These are phyloP conservation scores for Lunasporangiospora selenospora DNA, from an alignment of 192 early-diverging fungal species.

Conservation along the genomic window DNA sequence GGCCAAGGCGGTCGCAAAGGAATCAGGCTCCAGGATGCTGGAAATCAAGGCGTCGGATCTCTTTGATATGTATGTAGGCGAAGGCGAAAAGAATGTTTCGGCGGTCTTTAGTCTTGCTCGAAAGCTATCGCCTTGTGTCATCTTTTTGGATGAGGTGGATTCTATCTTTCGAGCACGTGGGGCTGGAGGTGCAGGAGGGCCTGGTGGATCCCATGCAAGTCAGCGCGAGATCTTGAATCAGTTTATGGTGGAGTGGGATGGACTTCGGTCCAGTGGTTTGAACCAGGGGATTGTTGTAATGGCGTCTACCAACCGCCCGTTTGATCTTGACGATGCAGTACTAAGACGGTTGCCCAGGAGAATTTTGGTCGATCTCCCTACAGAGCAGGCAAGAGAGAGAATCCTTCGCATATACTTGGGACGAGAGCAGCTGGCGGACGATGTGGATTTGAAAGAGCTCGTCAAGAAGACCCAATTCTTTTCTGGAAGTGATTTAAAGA, in stretches of 20 bases:
- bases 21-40: constrained; percentile 78
- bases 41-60: constrained; percentile 81
- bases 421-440: constrained; percentile 73
- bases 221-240: constrained; percentile 89
- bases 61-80: constrained; percentile 92
- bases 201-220: constrained; percentile 55
- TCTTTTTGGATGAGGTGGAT: constrained; percentile 98
- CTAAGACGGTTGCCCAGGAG: constrained; percentile 90
- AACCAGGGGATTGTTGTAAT: constrained; percentile 86
- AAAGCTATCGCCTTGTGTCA: constrained; percentile 91
- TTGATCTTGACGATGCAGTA: constrained; percentile 97
- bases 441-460: constrained; percentile 66
- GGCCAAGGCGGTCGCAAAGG: constrained; percentile 86
- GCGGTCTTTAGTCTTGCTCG: constrained; percentile 93
- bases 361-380: constrained; percentile 92
- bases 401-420: constrained; percentile 81
- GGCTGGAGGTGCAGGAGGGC: constrained; percentile 48
- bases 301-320: constrained; percentile 96
- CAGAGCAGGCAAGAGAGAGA: constrained; percentile 69
- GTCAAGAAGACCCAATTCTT: constrained; percentile 79
- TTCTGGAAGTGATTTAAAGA: constrained; percentile 96
- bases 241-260: constrained; percentile 99
- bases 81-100: constrained; percentile 96
- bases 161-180: constrained; percentile 82
- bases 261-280: constrained; percentile 64